These are phyloP conservation scores for Starmerella powellii DNA, from an alignment of 805 yeast genomes.

Conservation along the genomic window DNA sequence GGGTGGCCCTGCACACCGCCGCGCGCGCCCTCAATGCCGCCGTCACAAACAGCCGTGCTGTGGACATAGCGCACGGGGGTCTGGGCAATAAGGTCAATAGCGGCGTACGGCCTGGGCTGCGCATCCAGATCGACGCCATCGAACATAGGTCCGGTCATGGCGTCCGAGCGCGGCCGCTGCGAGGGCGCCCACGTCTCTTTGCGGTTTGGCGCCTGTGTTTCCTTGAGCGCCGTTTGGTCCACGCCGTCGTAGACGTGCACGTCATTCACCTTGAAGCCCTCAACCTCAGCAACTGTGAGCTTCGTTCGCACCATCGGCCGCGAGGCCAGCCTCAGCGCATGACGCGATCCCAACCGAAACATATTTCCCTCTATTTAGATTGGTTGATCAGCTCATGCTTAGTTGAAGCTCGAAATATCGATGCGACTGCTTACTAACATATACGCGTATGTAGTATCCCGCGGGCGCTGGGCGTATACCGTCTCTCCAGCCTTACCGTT, in stretches of 20 bases:
- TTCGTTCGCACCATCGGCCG: constrained; percentile 11
- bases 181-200: constrained; percentile 56
- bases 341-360: constrained; percentile 10
- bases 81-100: constrained; percentile 67
- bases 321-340: constrained; percentile 1
- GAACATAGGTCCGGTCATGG: constrained; percentile 51
- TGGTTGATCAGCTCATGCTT: neutral
- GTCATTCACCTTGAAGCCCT: constrained; percentile 8
- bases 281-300: constrained; percentile 18
- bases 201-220: constrained; percentile 67
- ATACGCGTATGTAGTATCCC: too few species aligned
- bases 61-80: constrained; percentile 57
- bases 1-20: constrained; percentile 67
- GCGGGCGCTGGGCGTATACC: too few species aligned
- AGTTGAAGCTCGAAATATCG: neutral
- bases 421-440: too few species aligned
- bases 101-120: constrained; percentile 74
- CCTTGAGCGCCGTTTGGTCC: constrained; percentile 21
- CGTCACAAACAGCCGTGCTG: constrained; percentile 71
- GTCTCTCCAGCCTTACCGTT: too few species aligned
- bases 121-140: constrained; percentile 52
- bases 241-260: constrained; percentile 18
- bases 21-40: constrained; percentile 39
- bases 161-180: constrained; percentile 50
- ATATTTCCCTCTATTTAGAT: neutral